Conservation (phyloP, 2,329 filamentous ascomycete genomes). For the Sporothrix pseudoabietina region DNA sequence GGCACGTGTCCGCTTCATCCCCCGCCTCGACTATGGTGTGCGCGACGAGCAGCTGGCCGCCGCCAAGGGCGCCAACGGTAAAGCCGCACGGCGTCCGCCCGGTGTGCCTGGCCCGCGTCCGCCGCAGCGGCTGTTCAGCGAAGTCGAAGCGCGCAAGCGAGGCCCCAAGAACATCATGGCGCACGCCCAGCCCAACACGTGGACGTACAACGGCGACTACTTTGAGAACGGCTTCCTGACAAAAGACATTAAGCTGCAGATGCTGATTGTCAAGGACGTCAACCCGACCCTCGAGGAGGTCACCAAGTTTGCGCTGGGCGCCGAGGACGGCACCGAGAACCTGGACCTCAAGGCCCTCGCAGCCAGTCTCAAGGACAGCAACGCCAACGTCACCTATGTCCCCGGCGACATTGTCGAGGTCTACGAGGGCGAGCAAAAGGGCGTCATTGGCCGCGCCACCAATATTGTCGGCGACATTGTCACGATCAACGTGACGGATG, state of each 20-base stretch:
- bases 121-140: slow-evolving; percentile 88
- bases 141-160: slow-evolving; percentile 86
- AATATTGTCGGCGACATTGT: slow-evolving; percentile 92
- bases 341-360: slow-evolving; percentile 89
- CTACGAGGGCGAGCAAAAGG: slow-evolving; percentile 91
- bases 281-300: slow-evolving; percentile 94
- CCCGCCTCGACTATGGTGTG: slow-evolving; percentile 86
- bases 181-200: slow-evolving; percentile 77
- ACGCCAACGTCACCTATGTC: slow-evolving; percentile 79
- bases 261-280: slow-evolving; percentile 82
- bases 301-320: slow-evolving; percentile 85
- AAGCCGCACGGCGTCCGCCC: slow-evolving; percentile 73
- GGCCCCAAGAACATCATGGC: slow-evolving; percentile 65
- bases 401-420: slow-evolving; percentile 97
- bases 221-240: slow-evolving; percentile 93
- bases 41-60: slow-evolving; percentile 68
- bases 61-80: slow-evolving; percentile 58
- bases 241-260: slow-evolving; percentile 89
- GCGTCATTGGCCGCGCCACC: slow-evolving; percentile 80
- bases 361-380: slow-evolving; percentile 83
- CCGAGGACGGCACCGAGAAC: slow-evolving; percentile 90
- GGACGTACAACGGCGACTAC: slow-evolving; percentile 83
- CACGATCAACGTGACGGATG: slow-evolving; percentile 80
- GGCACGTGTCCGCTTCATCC: slow-evolving; percentile 83
- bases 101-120: slow-evolving; percentile 67